These are phyloP conservation scores for Penicillium bialowiezense DNA, from an alignment of 495 filamentous ascomycete species.

Conservation along the genomic window DNA sequence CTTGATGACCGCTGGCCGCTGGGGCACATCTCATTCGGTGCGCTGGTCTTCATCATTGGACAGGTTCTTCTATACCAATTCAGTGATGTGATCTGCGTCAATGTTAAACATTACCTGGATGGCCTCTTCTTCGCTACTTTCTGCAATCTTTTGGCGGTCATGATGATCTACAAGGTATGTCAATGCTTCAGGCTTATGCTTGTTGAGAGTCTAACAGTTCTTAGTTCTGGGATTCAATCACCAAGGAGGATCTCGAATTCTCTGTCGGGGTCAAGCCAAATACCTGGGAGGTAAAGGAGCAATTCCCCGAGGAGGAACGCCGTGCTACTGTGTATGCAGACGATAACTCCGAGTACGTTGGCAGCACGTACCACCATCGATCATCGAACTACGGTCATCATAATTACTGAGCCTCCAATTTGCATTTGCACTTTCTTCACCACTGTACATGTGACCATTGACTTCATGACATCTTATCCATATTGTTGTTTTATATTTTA, in stretches of 20 bases:
- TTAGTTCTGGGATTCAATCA: constrained; percentile 99
- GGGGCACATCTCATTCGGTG: constrained; percentile 88
- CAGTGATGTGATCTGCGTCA: constrained; percentile 79
- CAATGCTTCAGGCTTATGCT: not conserved
- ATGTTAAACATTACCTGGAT: constrained; percentile 89
- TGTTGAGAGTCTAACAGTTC: constrained; percentile 6
- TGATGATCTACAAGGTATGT: constrained; percentile 99
- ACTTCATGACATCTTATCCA: constrained; percentile 12
- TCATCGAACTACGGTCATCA: constrained; percentile 35
- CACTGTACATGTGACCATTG: constrained; percentile 21
- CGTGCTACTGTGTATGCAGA: constrained; percentile 76
- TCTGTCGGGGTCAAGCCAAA: constrained; percentile 91
- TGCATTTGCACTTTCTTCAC: not conserved
- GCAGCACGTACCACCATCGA: constrained; percentile 57
- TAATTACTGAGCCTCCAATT: constrained; percentile 23
- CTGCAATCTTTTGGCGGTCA: constrained; percentile 90
- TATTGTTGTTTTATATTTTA: constrained; percentile 6
- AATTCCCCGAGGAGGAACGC: constrained; percentile 83
- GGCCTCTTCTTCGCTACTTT: constrained; percentile 93
- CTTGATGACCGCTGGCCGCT: constrained; percentile 95
- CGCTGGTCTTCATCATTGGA: constrained; percentile 87
- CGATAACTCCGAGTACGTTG: constrained; percentile 55
- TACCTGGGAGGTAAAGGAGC: constrained; percentile 98
- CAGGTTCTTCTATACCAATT: constrained; percentile 93
- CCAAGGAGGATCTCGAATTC: constrained; percentile 97